These are phyloP conservation scores for Xylariaceae sp. DNA, from an alignment of 2,329 filamentous ascomycete species.

Conservation along the genomic window DNA sequence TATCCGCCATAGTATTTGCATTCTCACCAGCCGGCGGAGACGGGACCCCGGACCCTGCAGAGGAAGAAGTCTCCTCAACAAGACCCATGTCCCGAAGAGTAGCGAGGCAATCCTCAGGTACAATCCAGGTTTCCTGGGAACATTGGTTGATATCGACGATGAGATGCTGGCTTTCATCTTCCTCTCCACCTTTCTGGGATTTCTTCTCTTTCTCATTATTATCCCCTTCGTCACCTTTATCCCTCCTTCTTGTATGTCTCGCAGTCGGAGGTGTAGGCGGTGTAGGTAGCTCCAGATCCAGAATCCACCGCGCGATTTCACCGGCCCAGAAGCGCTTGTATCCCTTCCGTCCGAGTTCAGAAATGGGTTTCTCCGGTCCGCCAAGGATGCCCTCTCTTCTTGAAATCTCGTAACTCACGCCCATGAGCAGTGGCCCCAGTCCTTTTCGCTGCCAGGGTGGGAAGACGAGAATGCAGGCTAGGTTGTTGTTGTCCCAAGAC, in stretches of 20 bases:
- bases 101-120: slow-evolving; percentile 74
- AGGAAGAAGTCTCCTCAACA: slow-evolving; percentile 57
- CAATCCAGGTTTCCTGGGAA: slow-evolving; percentile 76
- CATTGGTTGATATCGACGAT: slow-evolving; percentile 67
- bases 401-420: slow-evolving; percentile 88
- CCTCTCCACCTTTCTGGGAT: too few relatives aligned
- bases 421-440: slow-evolving; percentile 84
- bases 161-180: slow-evolving; percentile 22
- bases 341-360: slow-evolving; percentile 75
- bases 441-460: slow-evolving; percentile 93
- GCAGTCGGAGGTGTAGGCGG: slow-evolving; percentile 13
- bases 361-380: slow-evolving; percentile 90
- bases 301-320: slow-evolving; percentile 70
- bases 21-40: slow-evolving; percentile 8
- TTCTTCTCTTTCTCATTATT: slow-evolving; percentile 15
- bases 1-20: slow-evolving; percentile 21
- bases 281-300: slow-evolving; percentile 41
- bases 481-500: slow-evolving; percentile 97
- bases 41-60: slow-evolving; percentile 40
- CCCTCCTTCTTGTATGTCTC: slow-evolving; percentile 3
- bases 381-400: slow-evolving; percentile 78
- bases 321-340: slow-evolving; percentile 85
- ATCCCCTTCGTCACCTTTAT: too few relatives aligned
- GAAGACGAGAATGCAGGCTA: slow-evolving; percentile 93
- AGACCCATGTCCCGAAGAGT: slow-evolving; percentile 79